Evolutionary conservation across 75 land plant genomes (phyloP), one percentile per base, ranked within the genome.

Genomic region (Pinus albicaulis): DNA sequence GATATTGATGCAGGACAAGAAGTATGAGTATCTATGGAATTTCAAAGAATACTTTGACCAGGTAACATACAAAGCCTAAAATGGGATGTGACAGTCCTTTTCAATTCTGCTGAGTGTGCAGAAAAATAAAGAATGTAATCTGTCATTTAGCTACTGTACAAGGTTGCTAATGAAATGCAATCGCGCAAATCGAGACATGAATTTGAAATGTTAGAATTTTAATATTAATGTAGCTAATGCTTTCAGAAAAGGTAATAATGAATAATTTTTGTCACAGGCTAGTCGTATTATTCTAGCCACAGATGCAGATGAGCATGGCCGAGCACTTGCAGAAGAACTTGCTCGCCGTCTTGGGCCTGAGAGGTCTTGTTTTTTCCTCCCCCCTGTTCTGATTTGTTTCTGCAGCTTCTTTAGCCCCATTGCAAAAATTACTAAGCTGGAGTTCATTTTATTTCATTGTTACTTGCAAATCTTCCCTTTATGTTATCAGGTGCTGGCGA

Each of bases 261-360:
- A 52, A 22, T 73, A 14, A n/a, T 70, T 55, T 58, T 76, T 25
- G 16, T 59, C 15, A 22, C 60, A 95, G 98, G 98, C 87, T 22
- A 91, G 92, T 25, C 93, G 98, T 2, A 95, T 98, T 60, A 91
- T 95, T 56, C 76, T 98, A 71, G 99, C 98, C 0, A 98, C 99
- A 64, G 99, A 98, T 89, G 91, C 89, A 20, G 99, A 98, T 82
- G 72, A 68, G n/a, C 98, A 98, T 79, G 99, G 99, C 44, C 94
- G 85, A 78, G 99, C 98, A 36, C 86, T 98, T 73, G 93, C 98
- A 57, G 98, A 92, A 81, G 99, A 98, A 78, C 87, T 98, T 76
- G 95, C 99, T 24, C 93, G 99, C 25, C 91, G 98, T 58, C 80
- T 98, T 59, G 99, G 99, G 20, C 86, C 92, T 76, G 98, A 98